Conservation (phyloP, 257 asterid genomes). For the Fraxinus cuspidata region DNA sequence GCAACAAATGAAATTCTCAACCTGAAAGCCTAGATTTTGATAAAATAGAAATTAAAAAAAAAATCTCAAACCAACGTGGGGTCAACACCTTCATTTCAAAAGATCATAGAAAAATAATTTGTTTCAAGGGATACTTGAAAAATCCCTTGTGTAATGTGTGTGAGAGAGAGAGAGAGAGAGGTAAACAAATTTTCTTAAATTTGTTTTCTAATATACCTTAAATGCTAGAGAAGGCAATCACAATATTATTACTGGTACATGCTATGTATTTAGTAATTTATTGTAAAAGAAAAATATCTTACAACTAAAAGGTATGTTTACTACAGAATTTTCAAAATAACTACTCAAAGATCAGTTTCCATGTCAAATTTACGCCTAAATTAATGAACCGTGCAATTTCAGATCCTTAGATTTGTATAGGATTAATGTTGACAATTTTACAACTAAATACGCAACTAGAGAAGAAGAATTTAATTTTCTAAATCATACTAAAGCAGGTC, state of each 20-base stretch:
- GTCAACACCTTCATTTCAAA: background rate
- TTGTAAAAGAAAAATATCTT: background rate
- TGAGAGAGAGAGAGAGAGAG: too few species aligned
- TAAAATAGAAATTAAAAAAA: background rate
- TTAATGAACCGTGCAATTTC: background rate
- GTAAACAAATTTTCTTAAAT: background rate
- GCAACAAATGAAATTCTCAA: background rate
- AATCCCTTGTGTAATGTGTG: background rate
- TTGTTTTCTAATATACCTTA: background rate
- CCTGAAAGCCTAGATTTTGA: background rate
- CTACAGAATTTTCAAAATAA: background rate
- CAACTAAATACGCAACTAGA: background rate
- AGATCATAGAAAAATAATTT: background rate
- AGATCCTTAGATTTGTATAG: background rate
- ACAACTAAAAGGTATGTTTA: background rate
- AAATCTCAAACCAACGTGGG: background rate
- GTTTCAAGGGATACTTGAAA: background rate
- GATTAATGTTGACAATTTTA: background rate
- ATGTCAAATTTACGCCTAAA: background rate
- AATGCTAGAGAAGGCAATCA: background rate
- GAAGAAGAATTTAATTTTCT: background rate
- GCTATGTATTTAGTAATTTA: background rate
- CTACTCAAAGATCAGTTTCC: background rate
- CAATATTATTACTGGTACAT: background rate
- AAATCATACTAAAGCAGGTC: constrained; percentile 2